These are phyloP conservation scores for Sphaerosporella brunnea DNA, from an alignment of 495 filamentous ascomycete species.

Conservation along the genomic window DNA sequence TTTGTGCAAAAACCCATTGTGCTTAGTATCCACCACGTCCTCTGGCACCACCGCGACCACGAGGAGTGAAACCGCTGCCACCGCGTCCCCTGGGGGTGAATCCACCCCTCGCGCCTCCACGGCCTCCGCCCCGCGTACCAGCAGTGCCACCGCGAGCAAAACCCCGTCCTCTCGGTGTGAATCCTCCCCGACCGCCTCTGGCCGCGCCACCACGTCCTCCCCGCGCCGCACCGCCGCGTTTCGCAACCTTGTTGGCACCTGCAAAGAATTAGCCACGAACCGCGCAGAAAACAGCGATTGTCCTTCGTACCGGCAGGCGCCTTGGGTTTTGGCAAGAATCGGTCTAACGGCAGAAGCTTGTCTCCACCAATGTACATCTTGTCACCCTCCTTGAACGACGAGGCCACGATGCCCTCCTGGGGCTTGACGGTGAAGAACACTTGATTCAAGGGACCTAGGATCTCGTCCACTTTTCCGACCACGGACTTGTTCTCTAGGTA, in stretches of 20 bases:
- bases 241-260: constrained; percentile 34
- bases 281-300: not conserved
- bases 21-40: not conserved
- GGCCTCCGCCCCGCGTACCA: constrained; percentile 29
- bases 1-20: not conserved
- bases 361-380: constrained; percentile 92
- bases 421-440: constrained; percentile 98
- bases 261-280: constrained; percentile 20
- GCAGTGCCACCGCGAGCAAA: constrained; percentile 31
- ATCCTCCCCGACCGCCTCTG: constrained; percentile 33
- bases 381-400: constrained; percentile 86
- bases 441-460: constrained; percentile 75
- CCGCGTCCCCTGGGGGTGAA: constrained; percentile 15
- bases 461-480: constrained; percentile 76
- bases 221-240: constrained; percentile 28
- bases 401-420: constrained; percentile 81
- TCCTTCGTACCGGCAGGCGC: constrained; percentile 47
- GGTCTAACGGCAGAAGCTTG: constrained; percentile 85
- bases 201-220: no score
- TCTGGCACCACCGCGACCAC: not conserved
- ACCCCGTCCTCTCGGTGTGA: constrained; percentile 25
- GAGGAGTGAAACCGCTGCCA: not conserved
- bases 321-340: constrained; percentile 90
- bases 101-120: constrained; percentile 30
- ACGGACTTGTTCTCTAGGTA: constrained; percentile 96